phyloP scores from a whole-genome alignment of 2,329 filamentous ascomycete genomes.

The Aspergillus amoenus region DNA sequence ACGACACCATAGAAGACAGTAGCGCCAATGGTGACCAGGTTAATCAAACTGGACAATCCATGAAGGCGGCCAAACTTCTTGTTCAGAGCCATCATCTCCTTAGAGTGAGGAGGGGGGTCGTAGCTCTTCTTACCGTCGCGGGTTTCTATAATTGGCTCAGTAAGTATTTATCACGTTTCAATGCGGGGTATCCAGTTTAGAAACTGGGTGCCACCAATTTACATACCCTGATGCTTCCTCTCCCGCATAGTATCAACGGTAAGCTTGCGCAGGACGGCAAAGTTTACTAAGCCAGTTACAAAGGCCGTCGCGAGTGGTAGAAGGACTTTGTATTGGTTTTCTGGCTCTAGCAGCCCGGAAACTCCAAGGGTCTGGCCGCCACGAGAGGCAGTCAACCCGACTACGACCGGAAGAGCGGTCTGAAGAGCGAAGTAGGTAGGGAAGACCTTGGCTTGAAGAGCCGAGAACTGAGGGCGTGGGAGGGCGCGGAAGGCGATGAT shows the following conservation, averaged over 20 bases:
- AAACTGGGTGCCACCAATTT: background rate
- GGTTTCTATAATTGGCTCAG: constrained; percentile 57
- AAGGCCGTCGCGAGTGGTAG: constrained; percentile 70
- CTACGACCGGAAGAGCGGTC: constrained; percentile 67
- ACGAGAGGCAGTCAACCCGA: constrained; percentile 81
- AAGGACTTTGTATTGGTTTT: constrained; percentile 64
- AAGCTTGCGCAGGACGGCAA: constrained; percentile 69
- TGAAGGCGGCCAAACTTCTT: constrained; percentile 77
- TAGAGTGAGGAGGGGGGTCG: constrained; percentile 74
- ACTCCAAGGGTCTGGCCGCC: constrained; percentile 32
- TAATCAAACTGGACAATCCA: constrained; percentile 76
- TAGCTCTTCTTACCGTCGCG: constrained; percentile 86
- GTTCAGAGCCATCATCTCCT: constrained; percentile 80
- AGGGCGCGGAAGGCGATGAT: constrained; percentile 75
- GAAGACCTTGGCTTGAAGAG: constrained; percentile 78
- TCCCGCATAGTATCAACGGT: constrained; percentile 73
- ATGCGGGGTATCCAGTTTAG: background rate
- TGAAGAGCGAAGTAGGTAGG: constrained; percentile 82
- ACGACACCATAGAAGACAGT: constrained; percentile 76
- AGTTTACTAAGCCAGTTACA: constrained; percentile 69
- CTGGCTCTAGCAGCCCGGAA: constrained; percentile 46
- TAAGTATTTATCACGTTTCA: background rate
- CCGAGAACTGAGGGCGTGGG: constrained; percentile 75
- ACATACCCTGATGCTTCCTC: constrained; percentile 74
- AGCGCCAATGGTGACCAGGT: constrained; percentile 68